phyloP scores from a whole-genome alignment of 805 yeast species.

The Zygosaccharomyces rouxii region DNA sequence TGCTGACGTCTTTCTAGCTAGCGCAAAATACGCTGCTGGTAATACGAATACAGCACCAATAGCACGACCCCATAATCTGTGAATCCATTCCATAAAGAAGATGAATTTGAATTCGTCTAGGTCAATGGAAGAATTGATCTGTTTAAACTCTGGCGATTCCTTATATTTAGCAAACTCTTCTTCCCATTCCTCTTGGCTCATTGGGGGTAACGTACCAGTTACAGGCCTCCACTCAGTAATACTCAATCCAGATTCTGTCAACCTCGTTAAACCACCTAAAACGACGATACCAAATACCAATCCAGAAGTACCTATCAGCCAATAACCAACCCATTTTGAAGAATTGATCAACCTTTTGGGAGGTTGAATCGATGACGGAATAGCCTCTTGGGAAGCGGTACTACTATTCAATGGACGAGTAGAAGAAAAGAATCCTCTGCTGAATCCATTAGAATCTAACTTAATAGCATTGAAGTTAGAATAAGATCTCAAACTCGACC shows the following conservation, averaged over 20 bases:
- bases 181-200: slow-evolving; percentile 77
- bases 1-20: slow-evolving; percentile 57
- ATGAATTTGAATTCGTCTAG: slow-evolving; percentile 92
- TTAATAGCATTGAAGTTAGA: background rate
- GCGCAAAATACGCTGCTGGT: slow-evolving; percentile 82
- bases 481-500: background rate
- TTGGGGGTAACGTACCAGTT: slow-evolving; percentile 90
- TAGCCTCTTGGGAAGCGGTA: background rate
- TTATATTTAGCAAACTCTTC: slow-evolving; percentile 76
- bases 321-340: slow-evolving; percentile 67
- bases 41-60: slow-evolving; percentile 78
- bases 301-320: slow-evolving; percentile 84
- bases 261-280: slow-evolving; percentile 92
- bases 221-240: slow-evolving; percentile 99
- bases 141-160: slow-evolving; percentile 85
- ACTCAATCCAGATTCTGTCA: slow-evolving; percentile 92
- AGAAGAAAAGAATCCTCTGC: slow-evolving; percentile 11
- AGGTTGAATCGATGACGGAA: slow-evolving; percentile 16
- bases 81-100: slow-evolving; percentile 97
- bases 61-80: slow-evolving; percentile 84
- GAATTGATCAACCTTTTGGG: slow-evolving; percentile 42
- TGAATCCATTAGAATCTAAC: background rate
- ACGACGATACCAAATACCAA: slow-evolving; percentile 92
- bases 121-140: slow-evolving; percentile 74
- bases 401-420: slow-evolving; percentile 11